Evolutionary conservation across 192 early-diverging fungal species (phyloP), one percentile per base, ranked within the genome.

Genomic region (Haplosporangium gracile): DNA sequence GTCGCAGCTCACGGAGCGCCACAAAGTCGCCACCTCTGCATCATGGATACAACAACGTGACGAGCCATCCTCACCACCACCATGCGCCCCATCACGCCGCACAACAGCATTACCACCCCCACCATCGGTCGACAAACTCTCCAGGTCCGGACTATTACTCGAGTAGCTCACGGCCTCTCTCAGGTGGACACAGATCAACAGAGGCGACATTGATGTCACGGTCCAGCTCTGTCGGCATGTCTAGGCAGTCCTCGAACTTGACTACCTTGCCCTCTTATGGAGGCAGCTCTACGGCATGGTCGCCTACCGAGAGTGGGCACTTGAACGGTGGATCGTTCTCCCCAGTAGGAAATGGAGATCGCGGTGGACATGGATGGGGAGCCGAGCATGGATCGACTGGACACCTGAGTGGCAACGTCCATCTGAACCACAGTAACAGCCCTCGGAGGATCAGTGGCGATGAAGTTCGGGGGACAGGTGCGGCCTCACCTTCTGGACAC

Each of bases 371-470:
- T 24, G 60, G 34, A 51, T 80, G 79, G 79, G 43, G 60, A 51
- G 32, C 38, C 10, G 79, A 80, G 1, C 63, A 68, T 36, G 49
- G 71, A 47, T 57, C 55, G 26, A 69, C 20, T 3, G 24, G 15
- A 8, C 9, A 29, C 10, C 7, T 65, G 26, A 55, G 39, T 18
- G 68, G 68, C 43, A 70, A 29, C 32, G 18, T 32, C 45, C 80
- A 71, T 71, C 11, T 77, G 32, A 82, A 20, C 26, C 69, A 76
- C 32, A 63, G 53, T 29, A 32, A 24, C 42, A 82, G 69, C 60
- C 75, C 81, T 49, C 70, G 81, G n/a, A 76, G 81, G 34, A 53
- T 70, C 68, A 81, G 75, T 38, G 34, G 20, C 7, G 81, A 82
- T 4, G 81, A 82, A 42, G 2, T 43, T 38, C 49, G 81, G 29